Conservation (phyloP, 371 early-diverging fungal species). For the Saksenaea vasiformis region DNA sequence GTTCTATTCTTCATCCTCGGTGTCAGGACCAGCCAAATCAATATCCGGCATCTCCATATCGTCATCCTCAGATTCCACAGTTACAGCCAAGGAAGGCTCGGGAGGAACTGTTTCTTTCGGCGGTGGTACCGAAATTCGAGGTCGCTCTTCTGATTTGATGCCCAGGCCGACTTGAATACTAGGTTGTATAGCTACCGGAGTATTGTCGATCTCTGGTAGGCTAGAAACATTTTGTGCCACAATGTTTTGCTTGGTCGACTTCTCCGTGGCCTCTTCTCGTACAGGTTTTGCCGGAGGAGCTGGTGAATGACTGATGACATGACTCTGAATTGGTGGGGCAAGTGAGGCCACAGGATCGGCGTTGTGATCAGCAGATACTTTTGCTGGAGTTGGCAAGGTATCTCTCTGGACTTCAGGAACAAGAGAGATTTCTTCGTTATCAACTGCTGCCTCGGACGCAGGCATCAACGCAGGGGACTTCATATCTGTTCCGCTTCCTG, state of each 20-base stretch:
- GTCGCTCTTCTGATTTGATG: background rate
- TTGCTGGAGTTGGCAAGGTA: background rate
- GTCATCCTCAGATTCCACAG: conserved; percentile 20
- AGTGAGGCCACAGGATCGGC: background rate
- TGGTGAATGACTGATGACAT: too few relatives aligned
- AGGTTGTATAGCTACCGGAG: background rate
- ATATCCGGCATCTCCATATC: conserved; percentile 46
- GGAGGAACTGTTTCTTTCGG: background rate
- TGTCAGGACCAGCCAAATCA: conserved; percentile 44
- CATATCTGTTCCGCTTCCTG: background rate
- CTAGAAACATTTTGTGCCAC: background rate
- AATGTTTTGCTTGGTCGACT: too few relatives aligned
- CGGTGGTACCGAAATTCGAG: background rate
- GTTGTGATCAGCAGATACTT: background rate
- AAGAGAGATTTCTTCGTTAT: background rate
- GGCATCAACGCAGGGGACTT: conserved; percentile 9
- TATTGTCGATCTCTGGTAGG: background rate
- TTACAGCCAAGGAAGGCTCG: background rate
- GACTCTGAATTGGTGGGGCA: too few relatives aligned
- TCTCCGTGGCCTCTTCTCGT: background rate
- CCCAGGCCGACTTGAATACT: background rate
- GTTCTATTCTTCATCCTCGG: conserved; percentile 28
- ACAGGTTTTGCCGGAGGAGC: too few relatives aligned
- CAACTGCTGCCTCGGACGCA: conserved; percentile 17
- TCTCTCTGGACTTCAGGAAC: background rate